Conservation (phyloP, 345 rosid genomes). For the Brassica juncea region DNA sequence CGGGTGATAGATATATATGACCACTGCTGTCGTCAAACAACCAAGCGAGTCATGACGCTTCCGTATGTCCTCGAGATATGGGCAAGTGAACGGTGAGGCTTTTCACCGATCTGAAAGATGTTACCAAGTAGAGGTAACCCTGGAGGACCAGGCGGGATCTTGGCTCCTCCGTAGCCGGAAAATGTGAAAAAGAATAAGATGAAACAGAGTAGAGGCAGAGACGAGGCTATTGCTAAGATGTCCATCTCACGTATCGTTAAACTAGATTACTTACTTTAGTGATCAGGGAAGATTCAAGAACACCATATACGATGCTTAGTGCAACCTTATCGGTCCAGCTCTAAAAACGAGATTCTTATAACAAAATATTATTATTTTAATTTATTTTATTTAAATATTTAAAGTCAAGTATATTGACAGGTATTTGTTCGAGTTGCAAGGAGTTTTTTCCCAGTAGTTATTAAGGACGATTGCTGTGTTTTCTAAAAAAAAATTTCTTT, state of each 20-base stretch:
- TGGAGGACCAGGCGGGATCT: constrained; percentile 44
- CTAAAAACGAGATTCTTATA: no score
- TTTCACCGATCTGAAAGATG: constrained; percentile 43
- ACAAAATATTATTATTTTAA: no score
- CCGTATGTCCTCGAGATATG: constrained; percentile 46
- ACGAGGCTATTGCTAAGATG: constrained; percentile 8
- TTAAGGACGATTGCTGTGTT: no score
- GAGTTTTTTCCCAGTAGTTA: no score
- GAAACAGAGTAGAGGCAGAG: constrained; percentile 13
- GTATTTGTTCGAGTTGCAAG: no score
- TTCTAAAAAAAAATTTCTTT: no score
- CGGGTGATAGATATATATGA: constrained; percentile 45
- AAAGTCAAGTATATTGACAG: no score
- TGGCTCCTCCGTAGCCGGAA: background rate
- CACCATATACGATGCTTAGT: background rate
- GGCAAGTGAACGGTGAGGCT: constrained; percentile 42
- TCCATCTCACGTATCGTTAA: constrained; percentile 23
- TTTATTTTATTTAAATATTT: no score
- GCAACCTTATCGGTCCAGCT: no score
- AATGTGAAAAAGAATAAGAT: background rate
- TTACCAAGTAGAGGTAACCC: constrained; percentile 48
- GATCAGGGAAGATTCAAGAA: background rate
- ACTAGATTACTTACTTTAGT: no score
- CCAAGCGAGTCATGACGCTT: constrained; percentile 49
- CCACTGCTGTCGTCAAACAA: constrained; percentile 37